A percentile compares a stretch with the other conserved stretches of the same genome.
phyloP scores from a whole-genome alignment of 2,329 filamentous ascomycete genomes.

The Thermomyces lanuginosus region DNA sequence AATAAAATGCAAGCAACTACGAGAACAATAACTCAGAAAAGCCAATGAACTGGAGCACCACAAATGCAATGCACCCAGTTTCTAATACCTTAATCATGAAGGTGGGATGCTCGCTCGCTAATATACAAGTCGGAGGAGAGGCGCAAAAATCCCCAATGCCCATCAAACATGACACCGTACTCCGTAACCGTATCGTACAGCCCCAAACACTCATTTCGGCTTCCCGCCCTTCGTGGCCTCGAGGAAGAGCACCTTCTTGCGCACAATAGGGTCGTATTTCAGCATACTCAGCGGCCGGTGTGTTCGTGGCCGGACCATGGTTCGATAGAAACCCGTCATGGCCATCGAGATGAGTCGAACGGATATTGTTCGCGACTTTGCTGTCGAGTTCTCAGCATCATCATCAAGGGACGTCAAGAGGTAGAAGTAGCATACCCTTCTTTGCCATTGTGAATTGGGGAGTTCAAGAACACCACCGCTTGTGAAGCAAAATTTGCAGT shows the following conservation, averaged over 20 bases:
- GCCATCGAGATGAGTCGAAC: slow-evolving; percentile 97
- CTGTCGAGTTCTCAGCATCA: slow-evolving; percentile 28
- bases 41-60: too few species aligned
- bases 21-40: too few species aligned
- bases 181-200: too few species aligned
- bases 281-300: slow-evolving; percentile 85
- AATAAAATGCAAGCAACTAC: too few species aligned
- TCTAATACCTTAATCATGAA: too few species aligned
- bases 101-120: too few species aligned
- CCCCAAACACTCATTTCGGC: slow-evolving; percentile 17
- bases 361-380: slow-evolving; percentile 78
- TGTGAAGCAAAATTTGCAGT: too few species aligned
- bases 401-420: not conserved
- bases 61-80: too few species aligned
- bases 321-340: slow-evolving; percentile 95
- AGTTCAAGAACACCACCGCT: too few species aligned
- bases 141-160: too few species aligned
- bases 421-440: not conserved
- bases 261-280: slow-evolving; percentile 96
- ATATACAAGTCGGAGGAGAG: too few species aligned
- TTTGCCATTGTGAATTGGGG: not conserved
- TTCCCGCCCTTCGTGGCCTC: slow-evolving; percentile 71
- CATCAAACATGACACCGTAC: too few species aligned
- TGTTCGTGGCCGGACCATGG: slow-evolving; percentile 64
- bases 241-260: slow-evolving; percentile 88